Evolutionary conservation across 2,329 filamentous ascomycete species (phyloP).

Genomic region (Cladosporium colombiae): DNA sequence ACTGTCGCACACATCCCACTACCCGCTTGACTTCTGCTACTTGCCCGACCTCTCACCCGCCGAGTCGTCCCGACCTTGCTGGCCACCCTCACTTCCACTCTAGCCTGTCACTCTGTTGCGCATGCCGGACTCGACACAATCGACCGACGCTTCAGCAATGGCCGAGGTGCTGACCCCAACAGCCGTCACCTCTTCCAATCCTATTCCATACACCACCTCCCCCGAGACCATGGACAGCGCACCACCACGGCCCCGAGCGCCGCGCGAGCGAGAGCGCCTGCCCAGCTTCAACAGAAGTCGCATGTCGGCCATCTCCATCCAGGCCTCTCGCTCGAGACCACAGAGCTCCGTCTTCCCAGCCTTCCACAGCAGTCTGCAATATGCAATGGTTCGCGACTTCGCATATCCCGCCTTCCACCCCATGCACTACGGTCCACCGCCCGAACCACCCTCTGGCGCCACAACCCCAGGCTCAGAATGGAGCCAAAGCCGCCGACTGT

Average conservation of each 20-base stretch:
- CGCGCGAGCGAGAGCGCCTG: constrained; percentile 7
- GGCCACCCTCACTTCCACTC: neutral
- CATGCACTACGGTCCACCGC: constrained; percentile 90
- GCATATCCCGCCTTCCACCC: constrained; percentile 82
- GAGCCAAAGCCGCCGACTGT: constrained; percentile 73
- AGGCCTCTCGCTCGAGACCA: constrained; percentile 44
- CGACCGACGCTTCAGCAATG: constrained; percentile 1
- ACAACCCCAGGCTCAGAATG: constrained; percentile 84
- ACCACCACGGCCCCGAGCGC: neutral
- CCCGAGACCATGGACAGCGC: constrained; percentile 2
- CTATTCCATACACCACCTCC: constrained; percentile 15
- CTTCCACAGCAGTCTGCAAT: constrained; percentile 81
- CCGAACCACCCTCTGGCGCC: constrained; percentile 73
- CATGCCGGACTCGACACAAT: neutral
- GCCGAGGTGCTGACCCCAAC: constrained; percentile 12
- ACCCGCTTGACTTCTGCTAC: neutral
- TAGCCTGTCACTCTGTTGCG: neutral
- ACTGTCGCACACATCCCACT: neutral
- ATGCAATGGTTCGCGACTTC: constrained; percentile 93
- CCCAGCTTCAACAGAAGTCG: constrained; percentile 17
- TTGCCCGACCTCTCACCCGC: neutral
- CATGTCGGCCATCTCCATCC: constrained; percentile 14
- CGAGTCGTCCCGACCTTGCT: neutral
- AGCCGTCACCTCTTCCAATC: constrained; percentile 1
- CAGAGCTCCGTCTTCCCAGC: constrained; percentile 74